Base-by-base conservation (phyloP, 2,329 filamentous ascomycete species). In the Talaromyces sp. region DNA sequence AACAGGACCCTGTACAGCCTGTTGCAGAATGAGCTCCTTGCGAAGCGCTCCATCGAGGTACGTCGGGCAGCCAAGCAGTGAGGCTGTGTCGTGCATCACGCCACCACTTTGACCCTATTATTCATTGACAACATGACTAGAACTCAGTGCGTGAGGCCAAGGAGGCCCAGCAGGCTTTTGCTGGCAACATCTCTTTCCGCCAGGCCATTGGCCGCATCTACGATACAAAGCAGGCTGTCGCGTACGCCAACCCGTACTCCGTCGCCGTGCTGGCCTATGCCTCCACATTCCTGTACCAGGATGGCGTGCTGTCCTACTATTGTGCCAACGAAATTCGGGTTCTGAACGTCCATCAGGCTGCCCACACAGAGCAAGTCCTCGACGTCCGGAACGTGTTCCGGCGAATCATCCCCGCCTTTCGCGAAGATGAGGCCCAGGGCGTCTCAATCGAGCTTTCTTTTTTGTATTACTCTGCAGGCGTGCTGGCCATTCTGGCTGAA, bases 231-330 rank as follows among this genome's bases (percentile, higher is more conserved):
- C 73, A 83, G 57, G 86, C 89, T 25, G 77, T 90, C 55, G 80
- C 85, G 3, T 80, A 79, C 25, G 87, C 86, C 5, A 74, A 80
- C 33, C 90, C 90, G 0, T 91, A 85, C 69, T 80, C 84, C 0
- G 82, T 83, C 17, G 82, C 82, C 2, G 76, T 87, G 0, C 69
- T 91, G 33, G 88, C 82, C 3, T 77, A 84, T 58, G 87, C 82
- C 3, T 81, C 85, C 27, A 78, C 80, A 3, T 91, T 88, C 72
- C 53, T 86, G 1, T 91, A 89, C 70, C 77, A 79, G 19, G 80
- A 85, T 61, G 88, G 89, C 6, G 79, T 84, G 11, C 75, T 92
- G 17, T 90, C 88, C 66, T 88, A 91, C 69, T 81, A 84, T 11
- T 70, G 80, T 47, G 78, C 81, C 57, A 73, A 76, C 54, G 76